These are phyloP conservation scores for Emmonsia crescens DNA, from an alignment of 2,329 filamentous ascomycete genomes.

Conservation along the genomic window DNA sequence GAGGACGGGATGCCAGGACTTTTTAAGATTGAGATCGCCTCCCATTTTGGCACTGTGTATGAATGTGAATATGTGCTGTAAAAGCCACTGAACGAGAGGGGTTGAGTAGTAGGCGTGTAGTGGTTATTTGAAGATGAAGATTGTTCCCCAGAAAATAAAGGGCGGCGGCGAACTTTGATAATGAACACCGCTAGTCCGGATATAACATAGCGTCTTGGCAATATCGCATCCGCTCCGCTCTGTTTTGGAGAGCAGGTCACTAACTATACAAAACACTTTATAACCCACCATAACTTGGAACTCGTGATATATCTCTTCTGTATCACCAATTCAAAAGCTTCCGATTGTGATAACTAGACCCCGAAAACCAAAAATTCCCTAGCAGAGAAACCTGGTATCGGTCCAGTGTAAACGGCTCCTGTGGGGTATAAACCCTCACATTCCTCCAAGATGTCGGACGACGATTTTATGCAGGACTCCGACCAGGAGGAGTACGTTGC, in stretches of 20 bases:
- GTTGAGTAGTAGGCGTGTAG: background rate
- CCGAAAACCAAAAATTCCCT: too few relatives aligned
- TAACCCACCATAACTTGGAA: background rate
- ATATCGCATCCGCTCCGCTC: background rate
- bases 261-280: background rate
- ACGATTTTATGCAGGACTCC: conserved; percentile 90
- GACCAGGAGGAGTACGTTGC: conserved; percentile 63
- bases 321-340: background rate
- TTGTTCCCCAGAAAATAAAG: background rate
- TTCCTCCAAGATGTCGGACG: conserved; percentile 55
- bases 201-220: background rate
- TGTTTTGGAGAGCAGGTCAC: background rate
- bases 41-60: conserved; percentile 35
- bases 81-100: background rate
- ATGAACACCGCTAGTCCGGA: background rate
- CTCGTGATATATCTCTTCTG: background rate
- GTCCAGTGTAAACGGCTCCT: background rate
- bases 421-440: background rate
- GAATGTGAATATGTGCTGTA: background rate
- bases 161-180: background rate
- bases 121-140: background rate
- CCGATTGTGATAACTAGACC: background rate
- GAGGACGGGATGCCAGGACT: conserved; percentile 86
- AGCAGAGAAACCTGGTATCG: background rate
- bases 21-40: conserved; percentile 90